Conservation (phyloP, 768 basidiomycete genomes). For the Collybiopsis confluens region DNA sequence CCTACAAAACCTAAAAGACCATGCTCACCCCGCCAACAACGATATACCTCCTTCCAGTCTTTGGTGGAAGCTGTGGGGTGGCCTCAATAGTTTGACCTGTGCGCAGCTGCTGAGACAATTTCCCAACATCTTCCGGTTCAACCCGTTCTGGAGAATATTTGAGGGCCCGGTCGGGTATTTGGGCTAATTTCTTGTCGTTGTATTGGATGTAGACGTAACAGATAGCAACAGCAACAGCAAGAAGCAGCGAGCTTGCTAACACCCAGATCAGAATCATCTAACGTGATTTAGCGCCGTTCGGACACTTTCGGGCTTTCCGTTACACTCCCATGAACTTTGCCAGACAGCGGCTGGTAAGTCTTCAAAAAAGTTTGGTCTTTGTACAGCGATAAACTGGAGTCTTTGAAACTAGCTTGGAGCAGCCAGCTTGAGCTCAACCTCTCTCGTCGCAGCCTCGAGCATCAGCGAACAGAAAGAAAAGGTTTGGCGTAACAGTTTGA, state of each 20-base stretch:
- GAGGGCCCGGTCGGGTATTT: slow-evolving; percentile 42
- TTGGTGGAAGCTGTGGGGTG: slow-evolving; percentile 51
- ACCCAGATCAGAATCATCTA: too few species aligned
- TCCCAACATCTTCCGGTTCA: slow-evolving; percentile 36
- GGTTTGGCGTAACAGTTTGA: too few species aligned
- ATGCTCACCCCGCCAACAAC: slow-evolving; percentile 67
- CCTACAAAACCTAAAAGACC: neutral
- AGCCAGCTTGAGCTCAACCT: neutral
- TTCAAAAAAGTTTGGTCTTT: too few species aligned
- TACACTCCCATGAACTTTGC: slow-evolving; percentile 3
- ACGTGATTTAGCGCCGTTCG: too few species aligned
- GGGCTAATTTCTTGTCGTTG: slow-evolving; percentile 55
- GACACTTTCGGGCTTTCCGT: neutral
- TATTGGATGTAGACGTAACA: slow-evolving; percentile 31
- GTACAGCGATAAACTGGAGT: too few species aligned
- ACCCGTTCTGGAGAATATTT: slow-evolving; percentile 50
- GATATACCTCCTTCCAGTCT: slow-evolving; percentile 72
- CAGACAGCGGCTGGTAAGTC: slow-evolving; percentile 3
- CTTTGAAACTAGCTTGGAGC: neutral
- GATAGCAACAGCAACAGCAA: neutral
- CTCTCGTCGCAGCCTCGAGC: neutral
- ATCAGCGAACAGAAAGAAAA: neutral
- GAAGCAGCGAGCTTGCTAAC: too few species aligned
- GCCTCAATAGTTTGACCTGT: slow-evolving; percentile 29
- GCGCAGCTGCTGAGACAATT: slow-evolving; percentile 32